Evolutionary conservation across 106 monocot species (phyloP), one percentile per base, ranked within the genome.

Genomic region (Platanthera zijinensis): DNA sequence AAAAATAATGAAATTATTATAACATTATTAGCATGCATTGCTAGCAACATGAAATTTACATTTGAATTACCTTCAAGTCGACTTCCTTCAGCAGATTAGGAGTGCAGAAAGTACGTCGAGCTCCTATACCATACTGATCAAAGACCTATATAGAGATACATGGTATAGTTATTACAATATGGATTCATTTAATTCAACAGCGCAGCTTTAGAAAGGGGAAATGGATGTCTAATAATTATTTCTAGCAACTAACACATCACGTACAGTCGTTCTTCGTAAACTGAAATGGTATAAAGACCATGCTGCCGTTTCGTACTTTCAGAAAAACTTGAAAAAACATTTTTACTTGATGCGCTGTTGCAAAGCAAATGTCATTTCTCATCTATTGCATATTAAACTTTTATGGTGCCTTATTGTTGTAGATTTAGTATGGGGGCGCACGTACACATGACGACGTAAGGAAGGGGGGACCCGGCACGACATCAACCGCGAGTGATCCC

Each of bases 121-220:
- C 82, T 45, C 91, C 91, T 52, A 88, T 86, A 53, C 91, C 91
- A 86, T 91, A 91, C 61, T 74, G 67, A 79, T 91, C 88, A 83
- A 91, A 88, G 48, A 91, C 91, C 91, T 91, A 74, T 48, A 53
- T 53, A 9, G 7, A 14, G 7, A 14, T 53, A 46, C 61, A 62
- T 19, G 18, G 18, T 62, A 14, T 62, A 62, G 13, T 62, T 19
- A 15, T 53, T 53, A 53, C 11, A 53, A 53, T 53, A 53, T 30
- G 17, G 30, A 66, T 66, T 32, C 25, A 66, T 0, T 66, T 66
- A 11, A 66, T 66, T 66, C 66, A 66, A 3, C 66, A 5, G 10
- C 18, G 32, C 10, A 25, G 5, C 66, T 66, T 4, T 32, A 32
- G 17, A 66, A 66, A 66, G 32, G 25, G n/a, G 5, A 30, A 32